phyloP scores from a whole-genome alignment of 345 rosid genomes.

The Erodium maritimum region DNA sequence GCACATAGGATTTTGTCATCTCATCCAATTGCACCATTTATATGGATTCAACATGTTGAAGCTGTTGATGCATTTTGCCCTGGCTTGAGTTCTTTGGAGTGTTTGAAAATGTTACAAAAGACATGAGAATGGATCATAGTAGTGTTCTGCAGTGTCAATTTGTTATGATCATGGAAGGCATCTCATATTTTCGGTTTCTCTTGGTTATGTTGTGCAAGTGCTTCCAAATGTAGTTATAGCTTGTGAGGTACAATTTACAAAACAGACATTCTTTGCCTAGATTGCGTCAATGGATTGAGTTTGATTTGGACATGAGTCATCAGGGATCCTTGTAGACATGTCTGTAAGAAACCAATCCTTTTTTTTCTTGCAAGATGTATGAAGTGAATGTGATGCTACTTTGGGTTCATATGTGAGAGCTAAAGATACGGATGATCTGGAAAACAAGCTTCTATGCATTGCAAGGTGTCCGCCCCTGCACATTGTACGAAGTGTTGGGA shows the following conservation, averaged over 20 bases:
- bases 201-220: conserved; percentile 79
- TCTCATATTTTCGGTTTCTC: conserved; percentile 53
- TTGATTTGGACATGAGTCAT: conserved; percentile 81
- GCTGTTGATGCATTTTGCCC: conserved; percentile 79
- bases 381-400: conserved; percentile 35
- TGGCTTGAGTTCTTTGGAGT: conserved; percentile 48
- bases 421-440: conserved; percentile 42
- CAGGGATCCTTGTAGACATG: conserved; percentile 44
- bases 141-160: conserved; percentile 74
- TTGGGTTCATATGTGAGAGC: conserved; percentile 44
- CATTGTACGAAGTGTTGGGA: conserved; percentile 41
- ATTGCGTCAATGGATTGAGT: conserved; percentile 49
- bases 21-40: conserved; percentile 78
- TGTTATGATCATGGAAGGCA: conserved; percentile 50
- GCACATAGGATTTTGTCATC: conserved; percentile 68
- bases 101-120: conserved; percentile 69
- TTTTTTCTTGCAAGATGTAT: conserved; percentile 46
- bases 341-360: conserved; percentile 40
- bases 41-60: conserved; percentile 83
- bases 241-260: conserved; percentile 65
- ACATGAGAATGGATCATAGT: conserved; percentile 54
- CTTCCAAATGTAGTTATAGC: conserved; percentile 55
- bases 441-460: conserved; percentile 66
- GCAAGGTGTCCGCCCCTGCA: conserved; percentile 50
- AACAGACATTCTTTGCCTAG: conserved; percentile 79